Evolutionary conservation across 306 rosid species (phyloP).

Genomic region (Vicia villosa): DNA sequence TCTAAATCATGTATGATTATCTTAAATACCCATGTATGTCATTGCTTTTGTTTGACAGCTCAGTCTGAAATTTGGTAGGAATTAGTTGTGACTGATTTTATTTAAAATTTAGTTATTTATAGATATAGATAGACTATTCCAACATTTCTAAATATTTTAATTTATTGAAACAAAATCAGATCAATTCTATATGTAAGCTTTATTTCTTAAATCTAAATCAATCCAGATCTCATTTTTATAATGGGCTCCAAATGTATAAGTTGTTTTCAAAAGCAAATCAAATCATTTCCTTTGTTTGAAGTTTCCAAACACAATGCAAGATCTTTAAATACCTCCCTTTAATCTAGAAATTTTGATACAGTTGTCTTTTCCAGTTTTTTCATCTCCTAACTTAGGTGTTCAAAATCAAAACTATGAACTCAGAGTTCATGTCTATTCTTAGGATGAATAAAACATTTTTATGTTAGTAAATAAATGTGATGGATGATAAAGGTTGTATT

Average conservation of each 20-base stretch:
- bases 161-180: background rate
- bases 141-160: background rate
- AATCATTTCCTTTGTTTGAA: conserved; percentile 2
- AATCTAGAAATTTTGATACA: background rate
- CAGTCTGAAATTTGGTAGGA: background rate
- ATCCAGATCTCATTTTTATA: background rate
- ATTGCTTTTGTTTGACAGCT: conserved; percentile 11
- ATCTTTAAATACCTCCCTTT: background rate
- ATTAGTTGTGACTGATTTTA: background rate
- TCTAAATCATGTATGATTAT: background rate
- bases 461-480: conserved; percentile 11
- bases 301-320: background rate
- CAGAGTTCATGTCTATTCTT: background rate
- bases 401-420: background rate
- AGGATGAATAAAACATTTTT: conserved; percentile 2
- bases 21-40: background rate
- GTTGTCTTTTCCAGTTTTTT: conserved; percentile 16
- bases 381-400: background rate
- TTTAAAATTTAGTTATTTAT: background rate
- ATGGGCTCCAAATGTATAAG: background rate
- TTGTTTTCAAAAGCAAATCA: conserved; percentile 6
- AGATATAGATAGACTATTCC: background rate
- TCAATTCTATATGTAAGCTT: background rate
- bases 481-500: conserved; percentile 8
- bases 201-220: conserved; percentile 1